A percentile compares a stretch with the other conserved stretches of the same genome.
These are phyloP conservation scores for Allium sativum DNA, from an alignment of 106 monocot species.

Conservation along the genomic window DNA sequence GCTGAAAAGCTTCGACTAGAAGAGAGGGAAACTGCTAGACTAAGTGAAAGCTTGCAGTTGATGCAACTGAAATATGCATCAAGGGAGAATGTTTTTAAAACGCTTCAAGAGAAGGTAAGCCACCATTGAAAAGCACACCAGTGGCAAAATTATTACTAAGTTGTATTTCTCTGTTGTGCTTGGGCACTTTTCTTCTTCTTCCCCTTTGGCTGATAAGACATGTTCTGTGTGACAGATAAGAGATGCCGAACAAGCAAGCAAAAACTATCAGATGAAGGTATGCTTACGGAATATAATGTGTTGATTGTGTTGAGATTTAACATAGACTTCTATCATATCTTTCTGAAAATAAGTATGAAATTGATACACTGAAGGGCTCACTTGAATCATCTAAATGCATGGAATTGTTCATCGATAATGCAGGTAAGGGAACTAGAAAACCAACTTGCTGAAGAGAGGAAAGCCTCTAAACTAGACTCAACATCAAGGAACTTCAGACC, in stretches of 20 bases:
- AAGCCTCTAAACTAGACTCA: conserved; percentile 13
- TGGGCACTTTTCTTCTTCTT: too few relatives aligned
- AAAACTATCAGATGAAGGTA: conserved; percentile 57
- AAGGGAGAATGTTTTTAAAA: conserved; percentile 64
- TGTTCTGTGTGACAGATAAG: conserved; percentile 20
- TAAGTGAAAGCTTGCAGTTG: conserved; percentile 63
- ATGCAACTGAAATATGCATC: conserved; percentile 73
- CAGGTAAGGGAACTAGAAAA: conserved; percentile 73
- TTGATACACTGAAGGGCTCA: too few relatives aligned
- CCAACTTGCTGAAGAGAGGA: conserved; percentile 49
- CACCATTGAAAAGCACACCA: too few relatives aligned
- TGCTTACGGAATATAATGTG: background rate
- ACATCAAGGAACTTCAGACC: conserved; percentile 27
- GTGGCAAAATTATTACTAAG: too few relatives aligned
- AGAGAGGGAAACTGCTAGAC: conserved; percentile 60
- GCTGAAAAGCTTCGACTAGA: conserved; percentile 60
- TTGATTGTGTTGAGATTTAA: too few relatives aligned
- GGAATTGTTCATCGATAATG: conserved; percentile 5
- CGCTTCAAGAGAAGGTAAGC: conserved; percentile 74
- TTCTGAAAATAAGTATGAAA: too few relatives aligned
- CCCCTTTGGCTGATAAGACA: too few relatives aligned
- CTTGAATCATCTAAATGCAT: too few relatives aligned
- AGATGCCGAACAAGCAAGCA: conserved; percentile 52
- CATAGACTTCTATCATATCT: too few relatives aligned
- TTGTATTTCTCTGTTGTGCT: too few relatives aligned